phyloP scores from a whole-genome alignment of 164 flowering plant genomes.

The Chloranthus sessilifolius region DNA sequence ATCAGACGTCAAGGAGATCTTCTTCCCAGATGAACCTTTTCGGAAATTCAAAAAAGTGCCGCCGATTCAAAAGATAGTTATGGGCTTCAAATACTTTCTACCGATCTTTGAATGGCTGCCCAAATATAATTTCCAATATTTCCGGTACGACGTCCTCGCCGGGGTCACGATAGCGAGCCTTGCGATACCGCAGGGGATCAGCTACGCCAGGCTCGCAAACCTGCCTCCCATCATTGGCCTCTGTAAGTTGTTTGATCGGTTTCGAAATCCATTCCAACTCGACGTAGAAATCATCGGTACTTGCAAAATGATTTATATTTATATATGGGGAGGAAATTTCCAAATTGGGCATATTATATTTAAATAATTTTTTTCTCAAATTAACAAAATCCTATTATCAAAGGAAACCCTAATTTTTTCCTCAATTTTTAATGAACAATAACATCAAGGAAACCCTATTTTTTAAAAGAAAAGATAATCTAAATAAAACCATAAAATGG shows the following conservation, averaged over 20 bases:
- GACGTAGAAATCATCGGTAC: too few relatives aligned
- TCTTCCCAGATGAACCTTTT: slow-evolving; percentile 82
- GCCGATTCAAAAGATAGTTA: neutral
- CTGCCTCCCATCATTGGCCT: slow-evolving; percentile 66
- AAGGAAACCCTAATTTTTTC: too few relatives aligned
- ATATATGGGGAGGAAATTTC: too few relatives aligned
- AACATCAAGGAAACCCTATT: too few relatives aligned
- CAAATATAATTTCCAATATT: slow-evolving; percentile 27
- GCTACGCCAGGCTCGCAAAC: slow-evolving; percentile 63
- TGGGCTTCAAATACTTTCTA: slow-evolving; percentile 34
- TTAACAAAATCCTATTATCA: too few relatives aligned
- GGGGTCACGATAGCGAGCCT: slow-evolving; percentile 76
- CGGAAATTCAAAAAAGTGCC: slow-evolving; percentile 26
- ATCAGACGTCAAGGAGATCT: slow-evolving; percentile 46
- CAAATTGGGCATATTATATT: too few relatives aligned
- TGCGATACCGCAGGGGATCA: slow-evolving; percentile 75
- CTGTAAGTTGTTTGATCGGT: slow-evolving; percentile 50
- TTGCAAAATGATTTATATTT: too few relatives aligned
- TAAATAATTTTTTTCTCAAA: too few relatives aligned
- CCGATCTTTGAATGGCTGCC: slow-evolving; percentile 69
- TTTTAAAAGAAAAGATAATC: too few relatives aligned
- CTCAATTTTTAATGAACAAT: too few relatives aligned
- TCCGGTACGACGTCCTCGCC: slow-evolving; percentile 47
- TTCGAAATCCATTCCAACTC: too few relatives aligned
- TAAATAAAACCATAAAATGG: too few relatives aligned